Percentiles rank a stretch among this genome's conserved stretches.
phyloP scores from a whole-genome alignment of 352 stramenopile species.

The Globisporangium cederbergense region DNA sequence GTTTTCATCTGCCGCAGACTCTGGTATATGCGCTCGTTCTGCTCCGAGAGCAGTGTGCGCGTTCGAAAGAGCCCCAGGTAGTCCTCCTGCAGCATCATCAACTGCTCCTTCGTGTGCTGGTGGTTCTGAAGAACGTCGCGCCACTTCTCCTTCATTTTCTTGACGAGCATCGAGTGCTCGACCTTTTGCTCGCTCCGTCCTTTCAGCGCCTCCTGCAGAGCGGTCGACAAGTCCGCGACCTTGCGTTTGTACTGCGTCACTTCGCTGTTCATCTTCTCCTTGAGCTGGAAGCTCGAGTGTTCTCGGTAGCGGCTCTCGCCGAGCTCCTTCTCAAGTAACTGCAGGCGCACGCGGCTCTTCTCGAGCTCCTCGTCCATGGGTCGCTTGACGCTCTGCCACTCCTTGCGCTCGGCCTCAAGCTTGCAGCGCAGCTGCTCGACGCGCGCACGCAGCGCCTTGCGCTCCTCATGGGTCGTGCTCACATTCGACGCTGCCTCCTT shows the following conservation, averaged over 20 bases:
- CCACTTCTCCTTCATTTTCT: constrained; percentile 70
- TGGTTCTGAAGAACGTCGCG: constrained; percentile 40
- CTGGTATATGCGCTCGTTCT: constrained; percentile 48
- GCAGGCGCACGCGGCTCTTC: constrained; percentile 39
- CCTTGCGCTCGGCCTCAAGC: constrained; percentile 63
- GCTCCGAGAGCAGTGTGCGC: constrained; percentile 30
- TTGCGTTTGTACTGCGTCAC: constrained; percentile 53
- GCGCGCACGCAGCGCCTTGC: constrained; percentile 59
- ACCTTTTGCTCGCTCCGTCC: constrained; percentile 44
- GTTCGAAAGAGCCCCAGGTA: constrained; percentile 62
- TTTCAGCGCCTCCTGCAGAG: constrained; percentile 45
- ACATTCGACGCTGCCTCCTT: constrained; percentile 52
- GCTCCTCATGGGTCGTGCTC: constrained; percentile 59
- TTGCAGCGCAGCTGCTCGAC: constrained; percentile 67
- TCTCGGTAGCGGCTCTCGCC: constrained; percentile 59
- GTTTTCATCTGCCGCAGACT: constrained; percentile 42
- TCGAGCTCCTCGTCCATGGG: constrained; percentile 55
- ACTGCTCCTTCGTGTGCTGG: constrained; percentile 49
- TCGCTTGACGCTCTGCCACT: constrained; percentile 52
- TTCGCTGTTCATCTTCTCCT: constrained; percentile 64
- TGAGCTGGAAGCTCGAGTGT: constrained; percentile 57
- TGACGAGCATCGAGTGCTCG: constrained; percentile 39
- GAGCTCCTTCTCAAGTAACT: constrained; percentile 68
- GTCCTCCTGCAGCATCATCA: constrained; percentile 68
- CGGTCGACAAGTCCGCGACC: constrained; percentile 41